Percentiles rank a stretch among this genome's conserved stretches.
phyloP scores from a whole-genome alignment of 306 rosid genomes.

The Vigna mungo region DNA sequence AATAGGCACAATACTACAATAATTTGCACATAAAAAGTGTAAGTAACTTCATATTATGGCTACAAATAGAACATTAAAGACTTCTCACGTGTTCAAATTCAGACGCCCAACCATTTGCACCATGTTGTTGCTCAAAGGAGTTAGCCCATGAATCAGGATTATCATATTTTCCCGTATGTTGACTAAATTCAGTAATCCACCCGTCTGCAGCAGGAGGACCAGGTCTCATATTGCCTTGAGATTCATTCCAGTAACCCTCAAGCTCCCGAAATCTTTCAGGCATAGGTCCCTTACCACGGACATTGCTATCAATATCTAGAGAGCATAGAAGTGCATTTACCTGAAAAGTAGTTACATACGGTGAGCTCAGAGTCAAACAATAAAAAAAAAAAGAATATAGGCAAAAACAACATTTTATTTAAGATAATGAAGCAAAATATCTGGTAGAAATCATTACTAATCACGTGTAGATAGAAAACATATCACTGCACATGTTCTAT shows the following conservation, averaged over 20 bases:
- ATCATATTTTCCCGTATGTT: slow-evolving; percentile 62
- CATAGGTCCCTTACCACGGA: slow-evolving; percentile 60
- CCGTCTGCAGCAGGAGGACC: slow-evolving; percentile 68
- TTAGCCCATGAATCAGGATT: slow-evolving; percentile 84
- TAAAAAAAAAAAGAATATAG: slow-evolving; percentile 35
- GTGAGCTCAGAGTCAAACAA: slow-evolving; percentile 41
- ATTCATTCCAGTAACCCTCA: slow-evolving; percentile 92
- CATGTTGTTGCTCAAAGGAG: slow-evolving; percentile 87
- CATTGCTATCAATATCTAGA: slow-evolving; percentile 77
- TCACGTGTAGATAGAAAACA: neutral
- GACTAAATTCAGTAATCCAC: slow-evolving; percentile 85
- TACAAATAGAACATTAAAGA: slow-evolving; percentile 20
- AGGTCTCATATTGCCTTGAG: slow-evolving; percentile 75
- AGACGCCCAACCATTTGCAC: slow-evolving; percentile 92
- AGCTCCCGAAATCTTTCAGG: slow-evolving; percentile 80
- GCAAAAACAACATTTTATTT: slow-evolving; percentile 19
- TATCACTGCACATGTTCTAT: slow-evolving; percentile 1
- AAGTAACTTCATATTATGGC: slow-evolving; percentile 24
- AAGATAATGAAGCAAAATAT: neutral
- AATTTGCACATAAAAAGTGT: slow-evolving; percentile 12
- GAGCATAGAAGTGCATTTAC: slow-evolving; percentile 91
- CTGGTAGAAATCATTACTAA: slow-evolving; percentile 31
- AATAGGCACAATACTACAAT: slow-evolving; percentile 5
- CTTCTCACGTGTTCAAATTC: slow-evolving; percentile 87
- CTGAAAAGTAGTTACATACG: slow-evolving; percentile 55